These are phyloP conservation scores for Sordariomycetes sp. DNA, from an alignment of 2,329 filamentous ascomycete species.

Conservation along the genomic window DNA sequence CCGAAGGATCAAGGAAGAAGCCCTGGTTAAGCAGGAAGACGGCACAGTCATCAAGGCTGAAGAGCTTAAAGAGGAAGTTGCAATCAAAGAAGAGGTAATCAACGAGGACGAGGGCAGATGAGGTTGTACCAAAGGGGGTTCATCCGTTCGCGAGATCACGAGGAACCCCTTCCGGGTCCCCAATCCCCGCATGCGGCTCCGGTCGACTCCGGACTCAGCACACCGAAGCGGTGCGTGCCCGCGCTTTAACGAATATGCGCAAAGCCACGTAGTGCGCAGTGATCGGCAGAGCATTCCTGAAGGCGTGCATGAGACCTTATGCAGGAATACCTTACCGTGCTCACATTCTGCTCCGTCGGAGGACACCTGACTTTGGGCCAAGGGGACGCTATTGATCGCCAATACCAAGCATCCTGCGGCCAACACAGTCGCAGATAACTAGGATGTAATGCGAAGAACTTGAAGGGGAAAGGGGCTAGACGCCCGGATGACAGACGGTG, in stretches of 20 bases:
- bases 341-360: too few species aligned
- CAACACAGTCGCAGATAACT: too few species aligned
- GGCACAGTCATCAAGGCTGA: constrained; percentile 13
- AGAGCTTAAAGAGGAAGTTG: constrained; percentile 13
- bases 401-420: too few species aligned
- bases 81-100: constrained; percentile 9
- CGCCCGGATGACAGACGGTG: too few species aligned
- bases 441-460: too few species aligned
- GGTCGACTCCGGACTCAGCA: not conserved
- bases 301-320: constrained; percentile 1
- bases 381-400: too few species aligned
- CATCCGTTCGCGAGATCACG: not conserved
- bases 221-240: not conserved
- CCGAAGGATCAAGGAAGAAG: constrained; percentile 31
- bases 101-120: constrained; percentile 6
- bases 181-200: constrained; percentile 1
- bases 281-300: constrained; percentile 3
- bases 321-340: constrained; percentile 6
- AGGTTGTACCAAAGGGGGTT: not conserved
- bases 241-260: constrained; percentile 1
- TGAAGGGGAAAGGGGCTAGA: too few species aligned
- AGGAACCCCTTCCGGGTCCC: not conserved
- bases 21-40: constrained; percentile 14
- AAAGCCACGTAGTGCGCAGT: constrained; percentile 3
- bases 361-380: too few species aligned